Evolutionary conservation across 768 basidiomycete genomes (phyloP), one percentile per base, ranked within the genome.

Genomic region (Guyanaporus albipodus): DNA sequence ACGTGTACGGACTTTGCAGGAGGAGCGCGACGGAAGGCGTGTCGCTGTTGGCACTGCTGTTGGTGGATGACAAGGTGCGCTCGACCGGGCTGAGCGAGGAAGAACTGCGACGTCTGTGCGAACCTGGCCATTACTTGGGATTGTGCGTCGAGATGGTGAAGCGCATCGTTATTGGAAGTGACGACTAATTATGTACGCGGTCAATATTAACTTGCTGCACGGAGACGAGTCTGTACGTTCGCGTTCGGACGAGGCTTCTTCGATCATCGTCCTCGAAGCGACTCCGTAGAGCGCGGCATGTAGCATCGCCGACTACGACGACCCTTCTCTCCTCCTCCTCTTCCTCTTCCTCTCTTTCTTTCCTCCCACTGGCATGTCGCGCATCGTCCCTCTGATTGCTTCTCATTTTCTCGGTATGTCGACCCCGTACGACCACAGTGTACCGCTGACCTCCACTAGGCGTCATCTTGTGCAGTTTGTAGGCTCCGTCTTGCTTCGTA

Each of bases 1-100:
- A 72, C 35, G 66, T 75, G 33, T 75, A 76, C 27, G 67, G 68
- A 33, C 55, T 74, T 15, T 76, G 75, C 52, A 60, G 60, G 43
- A 55, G 52, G 50, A 62, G 64, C 4, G 44, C 42, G 9, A 34
- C 50, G 10, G 60, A 67, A 32, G 59, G 52, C 29, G 54, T 64
- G 35, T 57, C 61, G 8, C 53, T 76, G 24, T 23, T 68, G 10
- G 68, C 70, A 17, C 37, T 69, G 24, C 47, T 76, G 38, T 55
- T 52, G 10, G 60, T 57, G 8, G 61, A 66, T 28, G 61, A 64
- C 21, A 38, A 39, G 10, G 61, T 73, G 6, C 24, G 42, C 6
- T 48, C 52, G 26, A 49, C 49, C 5, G 66, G 64, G 21, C 31
- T 72, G 3, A 44, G 47, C 15, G 57, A 42, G 43, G 59, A 57